phyloP scores from a whole-genome alignment of 2,329 filamentous ascomycete species.

The Coniochaeta sp. region DNA sequence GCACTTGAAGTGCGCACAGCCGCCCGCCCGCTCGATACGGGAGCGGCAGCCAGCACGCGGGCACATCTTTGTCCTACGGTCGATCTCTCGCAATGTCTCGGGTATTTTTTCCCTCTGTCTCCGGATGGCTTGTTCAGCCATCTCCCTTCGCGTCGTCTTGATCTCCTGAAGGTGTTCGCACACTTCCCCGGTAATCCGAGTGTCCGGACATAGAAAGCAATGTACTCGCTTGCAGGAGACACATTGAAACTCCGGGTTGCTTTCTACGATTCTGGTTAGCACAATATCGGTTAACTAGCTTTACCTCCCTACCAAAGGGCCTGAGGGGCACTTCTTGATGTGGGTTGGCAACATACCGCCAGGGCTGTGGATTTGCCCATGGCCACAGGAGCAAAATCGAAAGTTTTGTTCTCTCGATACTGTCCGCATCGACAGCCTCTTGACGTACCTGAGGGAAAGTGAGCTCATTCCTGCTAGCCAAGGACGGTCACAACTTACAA shows the following conservation, averaged over 20 bases:
- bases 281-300: not conserved
- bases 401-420: not conserved
- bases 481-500: not conserved
- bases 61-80: not conserved
- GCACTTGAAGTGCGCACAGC: slow-evolving; percentile 1
- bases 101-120: not conserved
- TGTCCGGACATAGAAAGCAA: not conserved
- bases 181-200: not conserved
- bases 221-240: not conserved
- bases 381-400: not conserved
- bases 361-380: not conserved
- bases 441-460: not conserved
- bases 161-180: not conserved
- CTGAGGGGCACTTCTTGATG: not conserved
- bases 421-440: not conserved
- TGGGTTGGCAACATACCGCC: not conserved
- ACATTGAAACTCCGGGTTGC: not conserved
- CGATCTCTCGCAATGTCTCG: not conserved
- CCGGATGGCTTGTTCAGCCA: not conserved
- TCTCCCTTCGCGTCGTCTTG: not conserved
- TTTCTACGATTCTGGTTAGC: not conserved
- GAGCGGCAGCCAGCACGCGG: not conserved
- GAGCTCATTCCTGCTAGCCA: not conserved
- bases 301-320: not conserved
- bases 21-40: not conserved